Base-by-base conservation (phyloP, 1,284 basidiomycete species). In the Peniophora sp. region DNA sequence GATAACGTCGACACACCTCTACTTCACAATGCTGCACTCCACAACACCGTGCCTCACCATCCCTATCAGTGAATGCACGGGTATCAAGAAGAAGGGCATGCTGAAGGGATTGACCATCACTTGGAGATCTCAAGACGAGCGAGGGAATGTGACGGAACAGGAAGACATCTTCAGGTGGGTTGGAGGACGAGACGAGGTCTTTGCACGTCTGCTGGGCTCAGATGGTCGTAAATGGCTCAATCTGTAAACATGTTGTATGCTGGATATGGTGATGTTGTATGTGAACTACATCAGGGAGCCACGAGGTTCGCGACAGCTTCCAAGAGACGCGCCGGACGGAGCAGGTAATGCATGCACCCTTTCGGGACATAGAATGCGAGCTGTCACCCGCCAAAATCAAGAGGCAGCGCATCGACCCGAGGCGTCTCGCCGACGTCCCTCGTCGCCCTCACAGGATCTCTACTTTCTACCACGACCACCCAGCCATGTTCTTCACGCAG, bases 401-500 rank as follows among this genome's bases (percentile, higher is more conserved):
- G 27, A 32, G 27, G 27, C 6, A 32, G 27, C 6, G 27, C 27
- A 32, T 32, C 27, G 27, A 32, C 27, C 27, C 6, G 27, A 5
- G 12, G 27, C 6, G 6, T 41, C 38, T 41, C 34, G 6, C 24
- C 17, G 32, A 27, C 27, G 24, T 36, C 20, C 38, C 25, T 45
- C n/a, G n/a, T 16, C 17, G 22, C 34, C 27, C 22, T 19, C 17
- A 34, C 23, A n/a, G 23, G 3, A 14, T n/a, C 17, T n/a, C n/a
- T 39, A 34, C 24, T 9, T 35, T 12, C 22, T 45, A 19, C 38
- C 38, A n/a, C 38, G 38, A 17, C 38, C 19, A 41, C n/a, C 22
- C 43, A 32, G 20, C 38, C 34, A 90, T 90, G 87, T 90, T 90
- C 69, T 90, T 89, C 63, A 77, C 85, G 22, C 69, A 78, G 5